These are phyloP conservation scores for Neophaeococcomyces aloes DNA, from an alignment of 2,329 filamentous ascomycete genomes.

Conservation along the genomic window DNA sequence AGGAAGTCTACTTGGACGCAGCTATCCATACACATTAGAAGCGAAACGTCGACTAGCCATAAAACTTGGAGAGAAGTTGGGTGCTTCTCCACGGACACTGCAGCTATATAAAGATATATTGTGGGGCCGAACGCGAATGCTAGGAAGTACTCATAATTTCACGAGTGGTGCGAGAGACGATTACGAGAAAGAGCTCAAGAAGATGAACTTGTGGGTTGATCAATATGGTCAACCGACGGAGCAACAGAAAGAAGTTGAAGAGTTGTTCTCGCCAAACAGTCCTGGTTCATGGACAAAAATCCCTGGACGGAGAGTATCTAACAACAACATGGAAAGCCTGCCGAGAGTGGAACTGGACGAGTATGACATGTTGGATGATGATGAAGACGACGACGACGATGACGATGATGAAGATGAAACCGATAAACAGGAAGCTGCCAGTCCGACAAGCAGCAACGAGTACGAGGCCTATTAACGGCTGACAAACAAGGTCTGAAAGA, in stretches of 20 bases:
- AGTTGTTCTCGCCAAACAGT: conserved; percentile 6
- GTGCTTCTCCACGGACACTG: background rate
- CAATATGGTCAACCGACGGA: conserved; percentile 1
- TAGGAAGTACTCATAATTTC: conserved; percentile 2
- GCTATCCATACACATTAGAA: conserved; percentile 13
- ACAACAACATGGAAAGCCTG: background rate
- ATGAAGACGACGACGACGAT: no score
- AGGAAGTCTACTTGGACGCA: conserved; percentile 14
- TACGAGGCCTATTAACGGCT: conserved; percentile 1
- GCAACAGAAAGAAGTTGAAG: conserved; percentile 3
- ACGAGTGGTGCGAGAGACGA: conserved; percentile 4
- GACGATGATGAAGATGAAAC: conserved; percentile 1
- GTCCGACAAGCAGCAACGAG: conserved; percentile 5
- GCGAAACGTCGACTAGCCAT: conserved; percentile 2
- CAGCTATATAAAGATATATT: conserved; percentile 7
- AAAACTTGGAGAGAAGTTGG: conserved; percentile 5
- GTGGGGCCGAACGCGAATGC: conserved; percentile 4
- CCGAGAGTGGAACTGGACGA: background rate
- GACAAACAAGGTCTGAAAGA: no score
- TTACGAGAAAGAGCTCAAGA: conserved; percentile 4
- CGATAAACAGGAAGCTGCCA: background rate
- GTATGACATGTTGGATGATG: conserved; percentile 2
- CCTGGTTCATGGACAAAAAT: conserved; percentile 7
- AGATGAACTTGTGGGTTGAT: conserved; percentile 1
- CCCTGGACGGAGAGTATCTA: background rate